Conservation (phyloP, 2,329 filamentous ascomycete genomes). For the Alternaria angustiovoidea region DNA sequence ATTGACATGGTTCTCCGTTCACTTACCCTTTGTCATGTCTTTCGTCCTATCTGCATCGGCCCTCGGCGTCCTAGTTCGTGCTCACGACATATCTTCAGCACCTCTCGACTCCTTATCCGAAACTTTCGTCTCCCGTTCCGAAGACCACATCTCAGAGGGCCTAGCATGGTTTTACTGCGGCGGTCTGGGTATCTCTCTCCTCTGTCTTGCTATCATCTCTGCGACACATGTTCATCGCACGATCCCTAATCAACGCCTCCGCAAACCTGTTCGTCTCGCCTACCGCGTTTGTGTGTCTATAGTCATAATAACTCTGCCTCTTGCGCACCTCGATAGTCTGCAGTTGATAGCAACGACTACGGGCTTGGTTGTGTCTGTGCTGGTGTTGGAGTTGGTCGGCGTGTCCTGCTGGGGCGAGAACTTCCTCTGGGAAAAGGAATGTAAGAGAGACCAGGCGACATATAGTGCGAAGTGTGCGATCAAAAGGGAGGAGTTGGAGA, state of each 20-base stretch:
- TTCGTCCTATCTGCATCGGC: constrained; percentile 68
- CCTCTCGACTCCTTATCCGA: constrained; percentile 60
- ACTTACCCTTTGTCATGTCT: constrained; percentile 70
- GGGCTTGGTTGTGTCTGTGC: constrained; percentile 45
- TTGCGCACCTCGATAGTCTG: constrained; percentile 54
- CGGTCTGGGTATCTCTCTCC: constrained; percentile 65
- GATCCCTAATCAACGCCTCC: constrained; percentile 58
- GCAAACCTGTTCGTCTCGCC: constrained; percentile 60
- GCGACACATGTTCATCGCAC: constrained; percentile 65
- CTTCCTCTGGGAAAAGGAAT: constrained; percentile 37
- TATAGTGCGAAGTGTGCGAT: constrained; percentile 46
- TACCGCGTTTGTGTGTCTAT: constrained; percentile 61
- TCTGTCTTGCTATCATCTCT: constrained; percentile 64
- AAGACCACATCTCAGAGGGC: constrained; percentile 60
- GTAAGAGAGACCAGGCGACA: constrained; percentile 31
- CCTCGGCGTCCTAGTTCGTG: constrained; percentile 66
- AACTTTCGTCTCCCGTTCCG: constrained; percentile 59
- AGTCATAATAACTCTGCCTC: constrained; percentile 64
- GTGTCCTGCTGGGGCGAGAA: constrained; percentile 39
- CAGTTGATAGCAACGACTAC: constrained; percentile 52
- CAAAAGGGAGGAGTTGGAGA: constrained; percentile 42
- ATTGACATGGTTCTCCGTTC: constrained; percentile 63
- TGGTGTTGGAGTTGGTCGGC: constrained; percentile 49
- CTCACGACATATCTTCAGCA: constrained; percentile 62
- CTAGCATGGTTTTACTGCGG: constrained; percentile 71